Percentiles rank a stretch among this genome's conserved stretches.
phyloP scores from a whole-genome alignment of 129 eudicot genomes.

The Silybum marianum region DNA sequence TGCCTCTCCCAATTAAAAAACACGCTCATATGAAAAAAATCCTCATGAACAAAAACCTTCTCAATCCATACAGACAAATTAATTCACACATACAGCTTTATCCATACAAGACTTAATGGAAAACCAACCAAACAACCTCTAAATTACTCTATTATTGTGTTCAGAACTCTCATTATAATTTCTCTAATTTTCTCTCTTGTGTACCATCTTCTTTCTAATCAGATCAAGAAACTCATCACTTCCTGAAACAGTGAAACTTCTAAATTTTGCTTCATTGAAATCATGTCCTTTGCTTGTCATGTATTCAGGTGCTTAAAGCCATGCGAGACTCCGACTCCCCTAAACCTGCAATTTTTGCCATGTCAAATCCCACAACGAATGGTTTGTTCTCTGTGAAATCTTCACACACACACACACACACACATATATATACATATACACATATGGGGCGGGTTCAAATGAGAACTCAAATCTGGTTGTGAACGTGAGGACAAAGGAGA shows the following conservation, averaged over 20 bases:
- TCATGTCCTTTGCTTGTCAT: constrained; percentile 17
- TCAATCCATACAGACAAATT: too few relatives aligned
- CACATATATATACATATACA: too few relatives aligned
- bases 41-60: too few relatives aligned
- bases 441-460: too few relatives aligned
- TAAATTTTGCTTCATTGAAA: not conserved
- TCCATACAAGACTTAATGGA: too few relatives aligned
- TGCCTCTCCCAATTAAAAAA: too few relatives aligned
- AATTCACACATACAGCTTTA: too few relatives aligned
- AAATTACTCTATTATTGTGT: not conserved
- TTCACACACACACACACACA: not conserved
- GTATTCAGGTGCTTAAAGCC: constrained; percentile 82
- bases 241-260: not conserved
- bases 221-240: constrained; percentile 13
- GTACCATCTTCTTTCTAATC: not conserved
- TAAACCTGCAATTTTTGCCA: constrained; percentile 95
- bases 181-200: not conserved
- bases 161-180: not conserved
- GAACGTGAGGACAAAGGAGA: too few relatives aligned
- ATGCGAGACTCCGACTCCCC: constrained; percentile 78
- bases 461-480: too few relatives aligned
- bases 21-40: too few relatives aligned
- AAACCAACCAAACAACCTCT: not conserved
- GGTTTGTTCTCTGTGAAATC: constrained; percentile 52
- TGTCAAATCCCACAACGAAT: constrained; percentile 96